Evolutionary conservation across 1,284 basidiomycete genomes (phyloP).

Genomic region (Leccinum pallidistipes): DNA sequence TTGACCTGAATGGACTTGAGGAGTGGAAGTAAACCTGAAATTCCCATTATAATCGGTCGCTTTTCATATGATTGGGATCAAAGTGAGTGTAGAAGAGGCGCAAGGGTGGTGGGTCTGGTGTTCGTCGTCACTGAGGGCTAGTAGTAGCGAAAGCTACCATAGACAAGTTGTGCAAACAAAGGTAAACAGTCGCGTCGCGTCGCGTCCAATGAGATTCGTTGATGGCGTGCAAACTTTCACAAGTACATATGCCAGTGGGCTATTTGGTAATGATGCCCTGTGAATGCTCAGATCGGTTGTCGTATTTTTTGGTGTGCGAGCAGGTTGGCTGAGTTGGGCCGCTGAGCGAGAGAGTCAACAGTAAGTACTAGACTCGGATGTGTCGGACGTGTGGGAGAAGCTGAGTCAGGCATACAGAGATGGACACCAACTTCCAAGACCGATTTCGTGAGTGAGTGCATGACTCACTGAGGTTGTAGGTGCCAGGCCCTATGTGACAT

Average conservation of each 20-base stretch:
- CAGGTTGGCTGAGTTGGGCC: too few relatives aligned
- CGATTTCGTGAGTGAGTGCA: too few relatives aligned
- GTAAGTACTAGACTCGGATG: too few relatives aligned
- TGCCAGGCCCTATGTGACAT: too few relatives aligned
- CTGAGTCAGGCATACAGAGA: too few relatives aligned
- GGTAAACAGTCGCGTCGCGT: conserved; percentile 34
- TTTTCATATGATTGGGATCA: conserved; percentile 1
- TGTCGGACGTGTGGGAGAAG: too few relatives aligned
- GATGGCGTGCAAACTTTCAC: not conserved
- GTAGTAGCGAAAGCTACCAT: not conserved
- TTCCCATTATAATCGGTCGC: conserved; percentile 65
- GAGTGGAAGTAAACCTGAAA: conserved; percentile 89
- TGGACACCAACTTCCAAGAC: too few relatives aligned
- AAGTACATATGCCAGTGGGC: not conserved
- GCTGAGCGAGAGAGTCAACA: too few relatives aligned
- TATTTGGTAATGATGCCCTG: not conserved
- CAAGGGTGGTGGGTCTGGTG: conserved; percentile 1
- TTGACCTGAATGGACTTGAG: conserved; percentile 88
- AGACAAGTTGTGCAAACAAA: conserved; percentile 23
- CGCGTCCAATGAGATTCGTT: conserved; percentile 21
- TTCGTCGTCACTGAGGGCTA: too few relatives aligned
- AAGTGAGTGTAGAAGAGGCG: conserved; percentile 5
- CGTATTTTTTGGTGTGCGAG: too few relatives aligned
- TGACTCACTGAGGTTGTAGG: too few relatives aligned
- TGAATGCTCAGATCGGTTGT: too few relatives aligned